Evolutionary conservation across 2,329 filamentous ascomycete species (phyloP), one percentile per base, ranked within the genome.

Genomic region (Colletotrichum lini): DNA sequence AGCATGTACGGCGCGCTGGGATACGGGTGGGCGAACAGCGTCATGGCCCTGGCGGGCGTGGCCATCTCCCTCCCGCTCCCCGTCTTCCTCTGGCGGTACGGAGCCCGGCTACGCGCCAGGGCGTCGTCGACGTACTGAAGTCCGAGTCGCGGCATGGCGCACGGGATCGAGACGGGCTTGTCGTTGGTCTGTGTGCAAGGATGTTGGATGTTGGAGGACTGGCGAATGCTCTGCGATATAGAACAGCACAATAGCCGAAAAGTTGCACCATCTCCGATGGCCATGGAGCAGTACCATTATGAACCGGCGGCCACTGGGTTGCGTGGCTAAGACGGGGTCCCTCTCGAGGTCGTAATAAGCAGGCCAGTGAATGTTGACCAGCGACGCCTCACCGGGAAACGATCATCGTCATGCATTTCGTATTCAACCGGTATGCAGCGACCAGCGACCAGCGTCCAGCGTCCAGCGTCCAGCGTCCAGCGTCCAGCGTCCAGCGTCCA

Each of bases 41-140:
- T 81, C 1, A 66, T 86, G 59, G 84, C 80, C 0, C 77, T 84
- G n/a, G 73, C 78, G 0, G 76, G 76, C 0, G 72, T 90, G 3
- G 81, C 74, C 0, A 75, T 80, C 40, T 76, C 65, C 4, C 74
- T 79, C 45, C 82, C 84, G 1, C 78, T 80, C 4, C 80, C 83
- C 0, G 72, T 82, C 38, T 49, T 83, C 5, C 35, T 87, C 15
- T 86, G 82, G 83, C 75, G 73, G 1, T 84, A 78, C 65, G 84
- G 84, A 0, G 78, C 79, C 4, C 76, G 64, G 9, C 53, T 83
- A 10, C 74, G 81, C 63, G 74, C 72, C 4, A 78, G 71, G 50
- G 73, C 69, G 16, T 50, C 58, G 16, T 76, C 75, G 3, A 16
- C 53, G 12, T 40, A 54, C 52, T 54, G 52, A 54, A 38, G 35